Evolutionary conservation across 345 rosid species (phyloP), one percentile per base, ranked within the genome.

Genomic region (Acer negundo): DNA sequence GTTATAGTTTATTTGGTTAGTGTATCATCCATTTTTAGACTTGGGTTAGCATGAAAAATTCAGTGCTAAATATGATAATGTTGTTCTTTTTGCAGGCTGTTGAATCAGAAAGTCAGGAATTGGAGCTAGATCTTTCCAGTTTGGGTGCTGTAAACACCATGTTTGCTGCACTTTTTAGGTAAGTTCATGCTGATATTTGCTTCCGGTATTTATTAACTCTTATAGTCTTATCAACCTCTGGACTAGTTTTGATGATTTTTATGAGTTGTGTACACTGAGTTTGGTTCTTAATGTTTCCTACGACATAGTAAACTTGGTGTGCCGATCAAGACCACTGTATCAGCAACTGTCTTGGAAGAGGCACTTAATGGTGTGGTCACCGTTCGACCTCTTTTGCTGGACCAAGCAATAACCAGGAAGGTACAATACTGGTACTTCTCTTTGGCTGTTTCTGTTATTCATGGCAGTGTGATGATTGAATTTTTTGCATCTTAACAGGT

Each of bases 121-220:
- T 95, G 80, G 99, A 95, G 83, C 82, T 94, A 7, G 99, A 95
- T 91, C 99, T 95, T 79, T 95, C 98, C 53, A 95, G 97, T 82
- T 89, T 95, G 86, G 97, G 98, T 72, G 88, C 99, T 79, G 94
- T 95, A 75, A 95, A 94, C 80, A 95, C 97, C 17, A 91, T 95
- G 87, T 94, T 95, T 78, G 97, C 99, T 59, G 98, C 99, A 9
- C 85, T 95, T 70, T 93, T 95, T 84, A 95, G 97, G 99, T 91
- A 77, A 83, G 71, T 56, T 78, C 64, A 3, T 62, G 9, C 6
- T 62, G 26, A 28, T 42, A 49, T 73, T 69, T 15, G 49, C 63
- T 58, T 40, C 66, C 17, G 10, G 62, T 77, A 11, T 46, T 73
- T 63, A 7, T 31, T 13, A 23, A 11, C 17, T 49, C 78, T 56